Base-by-base conservation (phyloP, 495 filamentous ascomycete genomes). In the Aspergillus kassunensis region DNA sequence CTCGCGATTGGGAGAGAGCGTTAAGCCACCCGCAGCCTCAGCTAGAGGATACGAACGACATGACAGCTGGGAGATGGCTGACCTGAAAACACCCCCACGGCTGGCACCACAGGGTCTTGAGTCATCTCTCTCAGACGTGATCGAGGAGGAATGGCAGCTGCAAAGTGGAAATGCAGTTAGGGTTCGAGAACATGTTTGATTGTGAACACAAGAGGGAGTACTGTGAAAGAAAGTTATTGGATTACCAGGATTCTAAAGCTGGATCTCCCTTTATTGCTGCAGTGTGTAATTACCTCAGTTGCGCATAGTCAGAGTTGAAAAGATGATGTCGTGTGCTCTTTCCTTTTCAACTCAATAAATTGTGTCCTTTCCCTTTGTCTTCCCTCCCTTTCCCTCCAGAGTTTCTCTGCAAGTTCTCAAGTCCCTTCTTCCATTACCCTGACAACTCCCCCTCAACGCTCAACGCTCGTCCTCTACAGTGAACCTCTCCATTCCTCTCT, bases 31-130 rank as follows among this genome's bases (percentile, higher is more conserved):
- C n/a, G 37, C 51, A 15, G 27, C 54, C 7, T 57, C 62, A 4
- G 29, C 57, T 3, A 65, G 64, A 10, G 69, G 71, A 6, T 67
- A 80, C 43, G 76, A 80, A 53, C 63, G 77, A 34, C 56, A 69
- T 4, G 78, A 76, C 11, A 79, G 76, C 53, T 81, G 79, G 79
- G 79, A 82, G 35, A 64, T 80, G 67, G 64, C 55, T 9, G 60
- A 75, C 30, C 65, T 59, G 11, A 60, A 43, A 13, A 30, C 23
- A 12, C 16, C 49, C 20, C 25, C 19, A 40, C 37, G 52, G 29
- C 29, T 31, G 21, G 40, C 31, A 5, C 25, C 35, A 11, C 42
- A 49, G 13, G 34, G 33, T 19, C n/a, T 42, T 2, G 29, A 19
- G 40, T 59, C 53, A 11, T 46, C 59, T 12, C 60, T 63, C 33